These are phyloP conservation scores for Phaeoacremonium minimum DNA, from an alignment of 2,329 filamentous ascomycete species.

Conservation along the genomic window DNA sequence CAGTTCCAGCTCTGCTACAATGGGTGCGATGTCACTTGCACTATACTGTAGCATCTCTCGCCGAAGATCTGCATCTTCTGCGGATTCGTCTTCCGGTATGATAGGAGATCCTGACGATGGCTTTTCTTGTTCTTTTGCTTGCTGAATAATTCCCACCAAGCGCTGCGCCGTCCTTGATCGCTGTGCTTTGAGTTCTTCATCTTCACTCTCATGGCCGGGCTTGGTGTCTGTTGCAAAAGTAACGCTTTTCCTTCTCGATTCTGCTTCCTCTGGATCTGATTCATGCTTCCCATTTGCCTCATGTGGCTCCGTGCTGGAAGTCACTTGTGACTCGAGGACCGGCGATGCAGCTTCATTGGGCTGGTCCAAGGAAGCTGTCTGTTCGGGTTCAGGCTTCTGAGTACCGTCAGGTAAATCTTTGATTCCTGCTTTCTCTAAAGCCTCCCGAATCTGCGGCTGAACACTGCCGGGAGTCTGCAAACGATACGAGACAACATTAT, in stretches of 20 bases:
- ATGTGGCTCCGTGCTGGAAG: neutral
- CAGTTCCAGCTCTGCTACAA: conserved; percentile 87
- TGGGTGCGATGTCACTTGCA: conserved; percentile 80
- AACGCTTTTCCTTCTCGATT: conserved; percentile 49
- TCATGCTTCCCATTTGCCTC: neutral
- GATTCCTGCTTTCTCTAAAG: conserved; percentile 73
- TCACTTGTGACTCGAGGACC: neutral
- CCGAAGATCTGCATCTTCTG: conserved; percentile 75
- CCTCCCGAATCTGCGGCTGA: conserved; percentile 64
- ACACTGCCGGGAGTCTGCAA: conserved; percentile 64
- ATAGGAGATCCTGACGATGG: conserved; percentile 44
- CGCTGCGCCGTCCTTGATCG: conserved; percentile 39
- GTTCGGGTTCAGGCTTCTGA: neutral
- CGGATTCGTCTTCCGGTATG: conserved; percentile 69
- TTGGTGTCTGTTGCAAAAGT: conserved; percentile 61
- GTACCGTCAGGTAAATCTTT: conserved; percentile 21
- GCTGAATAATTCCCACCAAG: conserved; percentile 52
- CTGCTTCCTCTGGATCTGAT: neutral
- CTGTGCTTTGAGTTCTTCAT: conserved; percentile 23
- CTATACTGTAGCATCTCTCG: conserved; percentile 90
- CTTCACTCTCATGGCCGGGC: conserved; percentile 26
- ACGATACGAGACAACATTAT: conserved; percentile 69
- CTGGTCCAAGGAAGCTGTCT: too few species aligned
- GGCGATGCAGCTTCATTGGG: too few species aligned
- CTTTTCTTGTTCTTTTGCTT: conserved; percentile 50